A percentile compares a stretch with the other conserved stretches of the same genome.
Evolutionary conservation across 169 alveolate genomes (phyloP).

Genomic region (Plasmodium knowlesi): DNA sequence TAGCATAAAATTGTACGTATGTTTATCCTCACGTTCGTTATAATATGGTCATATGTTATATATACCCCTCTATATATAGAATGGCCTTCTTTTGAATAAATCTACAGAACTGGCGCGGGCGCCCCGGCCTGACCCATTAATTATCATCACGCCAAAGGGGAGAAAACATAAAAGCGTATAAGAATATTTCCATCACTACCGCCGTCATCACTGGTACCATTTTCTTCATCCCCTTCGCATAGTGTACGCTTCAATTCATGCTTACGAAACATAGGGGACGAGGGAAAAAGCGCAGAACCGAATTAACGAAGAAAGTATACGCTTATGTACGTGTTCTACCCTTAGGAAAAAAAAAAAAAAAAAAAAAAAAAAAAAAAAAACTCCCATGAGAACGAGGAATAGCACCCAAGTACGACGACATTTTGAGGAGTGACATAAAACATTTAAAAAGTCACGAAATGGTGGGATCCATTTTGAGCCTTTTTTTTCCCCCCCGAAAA

Average conservation of each 20-base stretch:
- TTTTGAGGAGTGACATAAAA: not conserved
- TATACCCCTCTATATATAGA: not conserved
- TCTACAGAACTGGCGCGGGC: constrained; percentile 5
- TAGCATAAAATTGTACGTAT: not conserved
- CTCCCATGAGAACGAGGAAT: not conserved
- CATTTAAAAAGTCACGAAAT: not conserved
- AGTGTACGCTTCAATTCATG: not conserved
- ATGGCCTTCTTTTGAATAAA: not conserved
- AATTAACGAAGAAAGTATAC: not conserved
- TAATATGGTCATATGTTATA: not conserved
- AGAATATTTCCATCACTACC: not conserved
- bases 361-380: not conserved
- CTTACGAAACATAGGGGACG: not conserved
- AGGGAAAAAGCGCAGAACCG: not conserved
- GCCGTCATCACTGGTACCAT: not conserved
- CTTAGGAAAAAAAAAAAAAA: not conserved
- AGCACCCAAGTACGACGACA: not conserved
- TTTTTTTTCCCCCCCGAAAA: not conserved
- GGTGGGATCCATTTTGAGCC: not conserved
- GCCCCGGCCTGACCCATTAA: not conserved
- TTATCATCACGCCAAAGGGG: not conserved
- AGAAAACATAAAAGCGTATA: not conserved
- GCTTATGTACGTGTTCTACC: not conserved
- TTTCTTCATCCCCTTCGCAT: not conserved
- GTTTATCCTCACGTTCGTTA: not conserved